Percentiles rank a stretch among this genome's conserved stretches.
These are phyloP conservation scores for Boletus huronensis DNA, from an alignment of 768 basidiomycete genomes.

Conservation along the genomic window DNA sequence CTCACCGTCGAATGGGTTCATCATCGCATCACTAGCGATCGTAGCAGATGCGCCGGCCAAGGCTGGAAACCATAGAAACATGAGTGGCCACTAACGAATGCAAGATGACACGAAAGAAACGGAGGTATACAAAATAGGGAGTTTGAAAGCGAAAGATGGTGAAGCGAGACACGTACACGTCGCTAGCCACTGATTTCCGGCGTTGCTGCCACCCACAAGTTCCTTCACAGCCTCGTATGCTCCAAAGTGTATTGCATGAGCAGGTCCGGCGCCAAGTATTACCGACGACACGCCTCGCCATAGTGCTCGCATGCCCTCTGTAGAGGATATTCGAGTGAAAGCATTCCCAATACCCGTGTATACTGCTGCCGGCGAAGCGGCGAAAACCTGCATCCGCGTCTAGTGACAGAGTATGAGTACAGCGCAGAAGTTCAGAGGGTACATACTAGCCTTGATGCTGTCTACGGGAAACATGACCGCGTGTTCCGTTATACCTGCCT, in stretches of 20 bases:
- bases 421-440: background rate
- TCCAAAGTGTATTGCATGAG: slow-evolving; percentile 97
- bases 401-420: slow-evolving; percentile 30
- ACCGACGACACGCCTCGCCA: slow-evolving; percentile 98
- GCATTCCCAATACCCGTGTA: slow-evolving; percentile 91
- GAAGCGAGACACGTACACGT: slow-evolving; percentile 61
- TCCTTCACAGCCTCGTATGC: slow-evolving; percentile 95
- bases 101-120: background rate
- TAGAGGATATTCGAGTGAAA: slow-evolving; percentile 87
- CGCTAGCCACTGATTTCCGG: slow-evolving; percentile 78
- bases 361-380: slow-evolving; percentile 77
- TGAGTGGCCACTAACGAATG: slow-evolving; percentile 9
- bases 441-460: slow-evolving; percentile 83
- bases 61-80: slow-evolving; percentile 45
- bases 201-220: slow-evolving; percentile 77
- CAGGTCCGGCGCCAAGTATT: slow-evolving; percentile 94
- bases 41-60: slow-evolving; percentile 93
- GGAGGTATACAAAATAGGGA: background rate
- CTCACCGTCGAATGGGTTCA: slow-evolving; percentile 99
- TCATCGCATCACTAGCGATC: slow-evolving; percentile 91
- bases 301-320: slow-evolving; percentile 85
- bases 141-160: background rate
- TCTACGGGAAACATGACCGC: slow-evolving; percentile 98
- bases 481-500: slow-evolving; percentile 99
- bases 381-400: slow-evolving; percentile 99